phyloP scores from a whole-genome alignment of 805 yeast genomes.

The Wickerhamiella siamensis region DNA sequence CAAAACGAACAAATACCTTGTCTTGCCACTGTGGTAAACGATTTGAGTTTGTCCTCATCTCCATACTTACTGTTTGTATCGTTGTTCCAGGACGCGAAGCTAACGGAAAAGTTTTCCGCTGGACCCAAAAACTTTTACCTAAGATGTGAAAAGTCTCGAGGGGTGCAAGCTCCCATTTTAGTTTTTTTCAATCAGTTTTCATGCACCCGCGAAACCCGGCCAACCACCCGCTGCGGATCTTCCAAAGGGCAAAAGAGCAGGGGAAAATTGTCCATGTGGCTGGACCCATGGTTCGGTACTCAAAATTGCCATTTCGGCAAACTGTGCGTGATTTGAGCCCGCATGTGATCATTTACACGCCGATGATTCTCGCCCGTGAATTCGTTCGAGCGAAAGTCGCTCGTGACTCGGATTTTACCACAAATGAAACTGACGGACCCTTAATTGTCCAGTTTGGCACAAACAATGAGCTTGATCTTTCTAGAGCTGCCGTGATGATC shows the following conservation, averaged over 20 bases:
- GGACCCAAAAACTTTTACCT: too few species aligned
- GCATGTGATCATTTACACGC: slow-evolving; percentile 72
- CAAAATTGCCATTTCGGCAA: slow-evolving; percentile 83
- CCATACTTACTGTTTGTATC: slow-evolving; percentile 9
- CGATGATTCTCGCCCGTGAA: slow-evolving; percentile 93
- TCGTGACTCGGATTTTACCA: slow-evolving; percentile 69
- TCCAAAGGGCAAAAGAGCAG: slow-evolving; percentile 33
- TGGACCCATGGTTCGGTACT: slow-evolving; percentile 97
- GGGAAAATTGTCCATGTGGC: slow-evolving; percentile 48
- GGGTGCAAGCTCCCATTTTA: too few species aligned
- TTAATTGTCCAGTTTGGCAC: slow-evolving; percentile 85
- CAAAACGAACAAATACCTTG: slow-evolving; percentile 7
- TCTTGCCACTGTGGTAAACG: slow-evolving; percentile 9
- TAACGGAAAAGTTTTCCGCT: background rate
- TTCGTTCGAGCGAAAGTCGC: slow-evolving; percentile 78
- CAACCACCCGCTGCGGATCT: slow-evolving; percentile 40
- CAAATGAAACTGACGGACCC: slow-evolving; percentile 54
- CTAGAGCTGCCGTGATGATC: slow-evolving; percentile 78
- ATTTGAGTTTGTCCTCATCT: slow-evolving; percentile 11
- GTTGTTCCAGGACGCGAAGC: background rate
- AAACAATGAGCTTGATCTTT: slow-evolving; percentile 65
- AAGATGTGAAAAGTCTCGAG: too few species aligned
- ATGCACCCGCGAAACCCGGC: slow-evolving; percentile 26
- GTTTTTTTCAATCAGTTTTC: background rate
- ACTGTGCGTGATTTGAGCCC: slow-evolving; percentile 56